Base-by-base conservation (phyloP, 169 alveolate species). In the Plasmodium fragile region DNA sequence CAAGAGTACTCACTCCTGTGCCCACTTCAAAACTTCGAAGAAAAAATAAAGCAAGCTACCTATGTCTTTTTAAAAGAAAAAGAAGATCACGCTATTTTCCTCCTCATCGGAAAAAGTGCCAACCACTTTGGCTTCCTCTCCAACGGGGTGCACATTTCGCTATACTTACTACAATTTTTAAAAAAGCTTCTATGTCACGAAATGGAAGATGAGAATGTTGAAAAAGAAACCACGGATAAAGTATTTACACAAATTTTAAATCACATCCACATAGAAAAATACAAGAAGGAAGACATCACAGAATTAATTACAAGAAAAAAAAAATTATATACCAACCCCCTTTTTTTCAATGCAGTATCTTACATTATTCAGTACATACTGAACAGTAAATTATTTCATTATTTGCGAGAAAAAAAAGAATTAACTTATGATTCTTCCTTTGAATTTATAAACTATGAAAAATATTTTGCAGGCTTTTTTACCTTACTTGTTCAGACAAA, bases 361-460 rank as follows among this genome's bases (percentile, higher is more conserved):
- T 82, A 83, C 80, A 52, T 83, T 22, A 83, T 83, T 52, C 92
- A 92, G 49, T 92, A 83, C 70, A 73, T 92, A 18, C 70, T 92
- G 71, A 83, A 83, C 52, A 83, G 92, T 34, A 83, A 92, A 77
- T 55, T 92, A 34, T 83, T 92, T 83, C 95, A 87, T 49, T 90
- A 95, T 93, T 90, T 97, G 34, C 92, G 98, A 70, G 97, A 97
- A 41, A 97, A 96, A 94, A 95, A 96, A 92, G 96, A 97, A 72
- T 85, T 97, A 92, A 97, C 98, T 34, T 97, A 97, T 83, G 98
- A 97, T 39, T 95, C 98, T 32, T 93, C 95, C 3, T 96, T 97
- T 77, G 98, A 97, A 59, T 95, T 97, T 65, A 85, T 95, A 94
- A 87, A 95, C 72, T 96, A 96, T 73, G 98, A 97, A 83, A 95